These are phyloP conservation scores for Syzygium aqueum DNA, from an alignment of 345 rosid genomes.

Conservation along the genomic window DNA sequence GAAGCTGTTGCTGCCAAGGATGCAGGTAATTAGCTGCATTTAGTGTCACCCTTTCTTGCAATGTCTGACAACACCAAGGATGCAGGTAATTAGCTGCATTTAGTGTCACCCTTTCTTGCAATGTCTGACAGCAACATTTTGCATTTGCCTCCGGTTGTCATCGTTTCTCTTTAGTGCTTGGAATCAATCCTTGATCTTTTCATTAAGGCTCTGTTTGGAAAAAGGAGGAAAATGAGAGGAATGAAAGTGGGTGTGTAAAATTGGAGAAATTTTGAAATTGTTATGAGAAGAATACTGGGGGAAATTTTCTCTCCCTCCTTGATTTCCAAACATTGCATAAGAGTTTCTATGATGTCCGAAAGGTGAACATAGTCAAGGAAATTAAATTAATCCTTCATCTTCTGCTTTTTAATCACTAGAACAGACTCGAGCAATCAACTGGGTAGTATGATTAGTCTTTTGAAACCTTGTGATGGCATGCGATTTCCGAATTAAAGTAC, in stretches of 20 bases:
- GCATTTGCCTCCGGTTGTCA: background rate
- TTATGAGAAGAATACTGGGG: background rate
- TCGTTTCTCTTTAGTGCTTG: background rate
- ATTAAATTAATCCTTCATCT: background rate
- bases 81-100: conserved; percentile 42
- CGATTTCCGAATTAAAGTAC: background rate
- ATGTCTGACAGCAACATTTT: background rate
- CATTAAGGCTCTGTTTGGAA: background rate
- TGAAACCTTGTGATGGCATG: background rate
- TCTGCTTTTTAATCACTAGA: background rate
- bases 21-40: conserved; percentile 42
- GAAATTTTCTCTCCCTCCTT: background rate
- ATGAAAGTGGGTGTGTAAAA: background rate
- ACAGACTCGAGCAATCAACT: background rate
- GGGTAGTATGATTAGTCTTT: background rate
- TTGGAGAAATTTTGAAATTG: background rate
- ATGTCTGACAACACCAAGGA: conserved; percentile 12
- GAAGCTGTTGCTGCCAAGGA: conserved; percentile 83
- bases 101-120: background rate
- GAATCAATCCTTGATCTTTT: background rate
- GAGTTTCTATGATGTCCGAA: background rate
- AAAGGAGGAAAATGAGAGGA: background rate
- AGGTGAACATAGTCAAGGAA: background rate
- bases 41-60: background rate
- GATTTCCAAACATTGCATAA: background rate